Evolutionary conservation across 768 basidiomycete species (phyloP).

Genomic region (Galerina sulciceps): DNA sequence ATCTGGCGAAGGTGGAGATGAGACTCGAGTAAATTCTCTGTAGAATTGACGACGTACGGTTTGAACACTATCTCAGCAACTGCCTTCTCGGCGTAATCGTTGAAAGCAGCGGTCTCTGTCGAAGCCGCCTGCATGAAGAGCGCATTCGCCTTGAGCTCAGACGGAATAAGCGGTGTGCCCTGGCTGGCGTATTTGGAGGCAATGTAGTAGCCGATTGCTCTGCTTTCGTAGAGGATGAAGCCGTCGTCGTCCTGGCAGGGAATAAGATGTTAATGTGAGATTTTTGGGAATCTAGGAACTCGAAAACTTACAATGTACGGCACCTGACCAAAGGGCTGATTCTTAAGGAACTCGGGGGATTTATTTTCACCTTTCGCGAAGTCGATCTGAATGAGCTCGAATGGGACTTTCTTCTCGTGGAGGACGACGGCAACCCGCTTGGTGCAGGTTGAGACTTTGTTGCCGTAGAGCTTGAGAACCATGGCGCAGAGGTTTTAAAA

Average conservation of each 20-base stretch:
- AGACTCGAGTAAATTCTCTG: neutral
- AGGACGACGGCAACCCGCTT: conserved; percentile 53
- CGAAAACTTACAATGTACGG: conserved; percentile 51
- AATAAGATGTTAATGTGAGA: neutral
- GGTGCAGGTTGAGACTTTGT: conserved; percentile 47
- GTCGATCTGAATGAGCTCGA: conserved; percentile 51
- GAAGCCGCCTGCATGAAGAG: conserved; percentile 53
- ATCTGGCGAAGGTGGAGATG: neutral
- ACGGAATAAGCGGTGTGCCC: conserved; percentile 56
- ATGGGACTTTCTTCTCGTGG: conserved; percentile 61
- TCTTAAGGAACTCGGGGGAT: conserved; percentile 38
- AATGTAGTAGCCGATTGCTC: conserved; percentile 66
- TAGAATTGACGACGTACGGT: conserved; percentile 33
- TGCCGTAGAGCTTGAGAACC: conserved; percentile 49
- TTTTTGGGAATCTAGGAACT: neutral
- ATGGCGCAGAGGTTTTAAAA: conserved; percentile 25
- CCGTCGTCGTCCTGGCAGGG: conserved; percentile 54
- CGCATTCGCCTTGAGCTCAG: conserved; percentile 41
- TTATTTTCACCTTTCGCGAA: conserved; percentile 52
- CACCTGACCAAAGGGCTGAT: conserved; percentile 70
- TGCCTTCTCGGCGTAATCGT: conserved; percentile 40
- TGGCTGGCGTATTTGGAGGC: conserved; percentile 55
- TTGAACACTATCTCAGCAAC: conserved; percentile 58
- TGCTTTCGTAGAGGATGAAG: conserved; percentile 63
- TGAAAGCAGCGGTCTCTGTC: conserved; percentile 58